Evolutionary conservation across 306 rosid genomes (phyloP), one percentile per base, ranked within the genome.

Genomic region (Dryas octopetala): DNA sequence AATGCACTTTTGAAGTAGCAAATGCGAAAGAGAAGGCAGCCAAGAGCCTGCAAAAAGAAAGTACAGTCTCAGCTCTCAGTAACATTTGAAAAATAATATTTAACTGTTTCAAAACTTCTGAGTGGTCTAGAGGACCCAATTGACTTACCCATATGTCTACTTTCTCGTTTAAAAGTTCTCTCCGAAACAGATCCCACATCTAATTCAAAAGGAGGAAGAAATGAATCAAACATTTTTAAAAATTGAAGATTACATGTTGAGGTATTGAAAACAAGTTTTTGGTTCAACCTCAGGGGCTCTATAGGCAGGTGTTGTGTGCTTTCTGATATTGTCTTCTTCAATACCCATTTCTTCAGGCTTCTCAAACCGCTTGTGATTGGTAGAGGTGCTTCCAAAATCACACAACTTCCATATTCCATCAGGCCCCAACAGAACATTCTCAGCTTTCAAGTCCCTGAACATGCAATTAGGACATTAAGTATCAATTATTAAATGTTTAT

Each of bases 281-380:
- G 16, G 59, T 73, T 40, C 77, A 62, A 89, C 99, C 97, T 95
- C 99, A 1, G 99, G 97, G 60, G 98, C 84, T 81, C 99, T 89
- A 78, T 95, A 95, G 67, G 99, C 99, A 14, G 99, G 99, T 55
- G 99, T 95, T 53, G 99, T 95, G 83, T 89, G 77, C 90, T 95
- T 95, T 86, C 99, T 92, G 88, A 95, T 95, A 86, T 89, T 95
- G 83, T 95, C 99, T 84, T 95, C 99, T 82, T 92, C 99, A 74
- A 95, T 85, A 60, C 99, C 99, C 99, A 95, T 95, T 80, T 95
- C 99, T 81, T 92, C 97, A 57, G 97, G 92, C 86, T 89, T 95
- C 85, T 90, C 97, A 70, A 91, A 95, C 32, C 97, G 87, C 84
- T 91, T 95, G 86, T 95, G 97, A 79, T 92, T 91, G 53, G 97